A percentile compares a stretch with the other conserved stretches of the same genome.
phyloP scores from a whole-genome alignment of 2,329 filamentous ascomycete genomes.

The Cordyceps cicadae region DNA sequence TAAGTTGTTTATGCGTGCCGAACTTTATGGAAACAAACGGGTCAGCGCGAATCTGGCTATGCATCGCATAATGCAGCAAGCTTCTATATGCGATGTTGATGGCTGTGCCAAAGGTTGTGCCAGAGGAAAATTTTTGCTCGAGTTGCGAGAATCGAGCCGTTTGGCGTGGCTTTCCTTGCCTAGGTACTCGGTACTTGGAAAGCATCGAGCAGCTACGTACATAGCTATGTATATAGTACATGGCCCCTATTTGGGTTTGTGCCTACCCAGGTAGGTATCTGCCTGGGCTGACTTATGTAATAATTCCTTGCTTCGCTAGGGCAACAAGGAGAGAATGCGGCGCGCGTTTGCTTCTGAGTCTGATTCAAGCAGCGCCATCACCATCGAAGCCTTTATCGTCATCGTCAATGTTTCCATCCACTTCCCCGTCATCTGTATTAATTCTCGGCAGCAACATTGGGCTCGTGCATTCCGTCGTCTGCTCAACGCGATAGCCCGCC shows the following conservation, averaged over 20 bases:
- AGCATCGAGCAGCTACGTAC: too few relatives aligned
- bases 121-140: neutral
- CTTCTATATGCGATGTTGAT: neutral
- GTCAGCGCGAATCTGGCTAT: neutral
- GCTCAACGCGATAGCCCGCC: conserved; percentile 2
- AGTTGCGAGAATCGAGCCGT: neutral
- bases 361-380: too few relatives aligned
- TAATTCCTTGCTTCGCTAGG: too few relatives aligned
- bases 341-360: neutral
- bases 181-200: neutral
- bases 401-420: neutral
- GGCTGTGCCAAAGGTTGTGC: too few relatives aligned
- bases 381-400: neutral
- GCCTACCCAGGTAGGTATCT: too few relatives aligned
- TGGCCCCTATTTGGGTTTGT: too few relatives aligned
- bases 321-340: neutral
- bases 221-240: too few relatives aligned
- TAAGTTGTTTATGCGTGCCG: neutral
- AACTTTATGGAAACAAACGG: neutral
- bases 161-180: neutral
- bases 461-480: neutral
- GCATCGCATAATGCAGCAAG: neutral
- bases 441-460: neutral
- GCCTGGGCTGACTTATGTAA: neutral
- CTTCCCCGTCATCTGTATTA: neutral